Base-by-base conservation (phyloP, 2,329 filamentous ascomycete genomes). In the Pestalotiopsis sp. region DNA sequence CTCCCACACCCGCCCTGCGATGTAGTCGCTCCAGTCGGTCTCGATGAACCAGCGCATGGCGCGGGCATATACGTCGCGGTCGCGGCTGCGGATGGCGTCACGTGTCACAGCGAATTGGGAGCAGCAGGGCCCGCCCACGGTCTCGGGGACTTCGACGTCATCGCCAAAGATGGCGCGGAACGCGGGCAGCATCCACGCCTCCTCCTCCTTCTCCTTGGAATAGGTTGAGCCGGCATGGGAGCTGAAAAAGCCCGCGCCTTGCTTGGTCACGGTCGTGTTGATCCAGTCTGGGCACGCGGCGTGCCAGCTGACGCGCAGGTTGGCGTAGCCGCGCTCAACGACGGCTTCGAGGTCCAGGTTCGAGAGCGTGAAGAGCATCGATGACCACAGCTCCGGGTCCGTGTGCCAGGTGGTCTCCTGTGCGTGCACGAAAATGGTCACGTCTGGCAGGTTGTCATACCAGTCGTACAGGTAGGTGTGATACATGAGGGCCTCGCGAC, bases 401-500 rank as follows among this genome's bases (percentile, higher is more conserved):
- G 76, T 72, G 69, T 81, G 80, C 80, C 79, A 81, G 2, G 78
- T 70, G 2, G 69, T 69, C 65, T 88, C 85, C 71, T 91, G 86
- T 23, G 87, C 84, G 74, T 91, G 89, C 77, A 89, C 85, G 78
- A 92, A 90, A 71, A 91, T 85, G 39, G 82, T 81, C 70, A 90
- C 82, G 67, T 89, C 87, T 2, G 87, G 84, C 4, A 91, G 82
- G 3, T 81, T 74, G 70, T 90, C 83, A 78, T 91, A 91, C 76
- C 87, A 84, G 75, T 90, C 87, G 73, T 89, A 85, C 73, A 91
- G 84, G 77, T 89, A 90, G 52, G 84, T 86, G 49, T 90, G 81
- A 75, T 91, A 91, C 7, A 89, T 84, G 79, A 89, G 86, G 41
- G 87, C 88, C 78, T 91, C 89, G 73, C 89, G 86, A 41, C 89